Conservation (phyloP, 371 early-diverging fungal species). For the Mucor indicus region DNA sequence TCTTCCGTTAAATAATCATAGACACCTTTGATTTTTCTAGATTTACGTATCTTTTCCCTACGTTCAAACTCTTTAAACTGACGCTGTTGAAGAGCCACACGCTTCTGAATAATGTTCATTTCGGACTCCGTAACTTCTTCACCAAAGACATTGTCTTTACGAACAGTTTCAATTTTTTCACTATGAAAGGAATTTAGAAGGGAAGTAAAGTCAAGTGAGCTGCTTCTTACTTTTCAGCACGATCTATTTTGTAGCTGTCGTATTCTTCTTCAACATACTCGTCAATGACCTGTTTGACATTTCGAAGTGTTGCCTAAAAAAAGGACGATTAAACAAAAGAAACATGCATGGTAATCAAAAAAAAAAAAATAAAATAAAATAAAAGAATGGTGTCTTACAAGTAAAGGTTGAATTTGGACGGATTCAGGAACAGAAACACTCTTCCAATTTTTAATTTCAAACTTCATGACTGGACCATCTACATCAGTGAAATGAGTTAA, state of each 20-base stretch:
- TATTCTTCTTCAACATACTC: slow-evolving; percentile 14
- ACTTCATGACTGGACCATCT: slow-evolving; percentile 7
- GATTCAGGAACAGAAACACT: slow-evolving; percentile 3
- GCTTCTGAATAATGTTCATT: slow-evolving; percentile 79
- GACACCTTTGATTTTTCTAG: slow-evolving; percentile 66
- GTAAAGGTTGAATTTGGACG: slow-evolving; percentile 4
- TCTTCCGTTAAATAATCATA: slow-evolving; percentile 75
- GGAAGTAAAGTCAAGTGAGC: too few relatives aligned
- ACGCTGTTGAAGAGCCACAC: slow-evolving; percentile 84
- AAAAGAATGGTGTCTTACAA: slow-evolving; percentile 7
- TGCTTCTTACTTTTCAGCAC: slow-evolving; percentile 19
- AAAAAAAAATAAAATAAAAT: background rate
- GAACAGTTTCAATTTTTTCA: slow-evolving; percentile 75
- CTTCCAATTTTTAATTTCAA: slow-evolving; percentile 1
- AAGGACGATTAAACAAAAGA: background rate
- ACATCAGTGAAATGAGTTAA: slow-evolving; percentile 11
- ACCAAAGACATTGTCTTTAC: slow-evolving; percentile 84
- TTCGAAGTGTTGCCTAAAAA: slow-evolving; percentile 7
- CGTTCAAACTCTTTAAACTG: slow-evolving; percentile 79
- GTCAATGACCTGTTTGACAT: slow-evolving; percentile 5
- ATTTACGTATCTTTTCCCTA: slow-evolving; percentile 69
- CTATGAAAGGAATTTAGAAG: slow-evolving; percentile 27
- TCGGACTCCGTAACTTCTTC: slow-evolving; percentile 85
- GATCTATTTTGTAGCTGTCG: slow-evolving; percentile 15
- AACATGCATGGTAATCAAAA: background rate